Conservation (phyloP, 495 filamentous ascomycete species). For the Elaphomyces granulatus region DNA sequence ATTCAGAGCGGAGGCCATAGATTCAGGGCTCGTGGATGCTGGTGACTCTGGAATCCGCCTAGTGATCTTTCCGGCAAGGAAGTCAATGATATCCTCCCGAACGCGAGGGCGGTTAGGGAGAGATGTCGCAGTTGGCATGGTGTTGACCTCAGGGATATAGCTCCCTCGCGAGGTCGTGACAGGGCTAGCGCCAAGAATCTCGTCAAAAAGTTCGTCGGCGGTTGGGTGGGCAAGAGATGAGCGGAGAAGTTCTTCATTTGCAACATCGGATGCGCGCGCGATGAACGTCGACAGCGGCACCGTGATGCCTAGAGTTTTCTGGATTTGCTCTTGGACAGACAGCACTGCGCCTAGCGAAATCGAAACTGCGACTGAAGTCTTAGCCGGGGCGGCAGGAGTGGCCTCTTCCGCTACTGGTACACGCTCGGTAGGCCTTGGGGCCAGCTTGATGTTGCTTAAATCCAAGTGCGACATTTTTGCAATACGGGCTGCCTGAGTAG, state of each 20-base stretch:
- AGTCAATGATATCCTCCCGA: conserved; percentile 56
- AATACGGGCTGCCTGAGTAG: conserved; percentile 52
- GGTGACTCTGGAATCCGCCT: background rate
- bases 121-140: conserved; percentile 27
- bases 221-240: conserved; percentile 44
- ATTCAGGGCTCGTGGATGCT: conserved; percentile 8
- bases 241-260: conserved; percentile 71
- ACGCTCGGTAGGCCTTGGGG: conserved; percentile 27
- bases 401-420: conserved; percentile 27
- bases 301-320: conserved; percentile 57
- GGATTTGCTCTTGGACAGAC: conserved; percentile 63
- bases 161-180: conserved; percentile 37
- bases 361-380: conserved; percentile 41
- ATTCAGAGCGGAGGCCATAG: conserved; percentile 41
- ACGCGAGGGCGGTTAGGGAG: conserved; percentile 18
- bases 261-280: conserved; percentile 62
- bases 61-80: conserved; percentile 42
- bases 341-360: conserved; percentile 65
- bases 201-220: conserved; percentile 73
- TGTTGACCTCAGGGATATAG: conserved; percentile 63
- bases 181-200: conserved; percentile 62
- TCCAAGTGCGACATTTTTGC: conserved; percentile 70
- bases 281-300: conserved; percentile 82
- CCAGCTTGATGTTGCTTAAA: conserved; percentile 86
- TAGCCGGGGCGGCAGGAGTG: conserved; percentile 19